These are phyloP conservation scores for Bolboschoenus planiculmis DNA, from an alignment of 176 grass and related monocot species.

Conservation along the genomic window DNA sequence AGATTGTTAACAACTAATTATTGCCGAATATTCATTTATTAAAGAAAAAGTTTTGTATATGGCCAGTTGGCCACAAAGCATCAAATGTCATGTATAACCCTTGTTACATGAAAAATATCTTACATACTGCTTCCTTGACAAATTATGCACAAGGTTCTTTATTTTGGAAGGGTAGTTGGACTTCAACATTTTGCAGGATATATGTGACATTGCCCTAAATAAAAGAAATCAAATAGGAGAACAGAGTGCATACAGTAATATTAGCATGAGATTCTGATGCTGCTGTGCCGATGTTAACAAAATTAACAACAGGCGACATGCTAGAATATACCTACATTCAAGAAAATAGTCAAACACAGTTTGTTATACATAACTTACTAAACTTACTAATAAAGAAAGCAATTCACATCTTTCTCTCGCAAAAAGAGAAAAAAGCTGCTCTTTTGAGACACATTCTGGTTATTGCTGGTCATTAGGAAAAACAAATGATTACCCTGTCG, in stretches of 20 bases:
- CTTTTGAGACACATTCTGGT: neutral
- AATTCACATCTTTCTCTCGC: neutral
- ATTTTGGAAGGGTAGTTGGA: neutral
- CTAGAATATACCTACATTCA: slow-evolving; percentile 71
- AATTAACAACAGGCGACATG: slow-evolving; percentile 63
- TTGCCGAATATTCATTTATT: neutral
- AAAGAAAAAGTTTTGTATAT: neutral
- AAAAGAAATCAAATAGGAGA: slow-evolving; percentile 18
- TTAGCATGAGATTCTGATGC: slow-evolving; percentile 75
- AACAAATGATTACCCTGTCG: neutral
- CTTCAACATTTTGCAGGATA: neutral
- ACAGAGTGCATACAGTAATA: slow-evolving; percentile 51
- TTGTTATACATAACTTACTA: neutral
- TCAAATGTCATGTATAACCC: neutral
- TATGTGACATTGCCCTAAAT: neutral
- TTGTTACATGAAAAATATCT: neutral
- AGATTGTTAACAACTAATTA: neutral
- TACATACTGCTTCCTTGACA: neutral
- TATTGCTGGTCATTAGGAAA: neutral
- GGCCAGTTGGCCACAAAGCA: neutral
- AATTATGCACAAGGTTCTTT: neutral
- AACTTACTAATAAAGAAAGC: neutral
- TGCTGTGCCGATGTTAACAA: slow-evolving; percentile 55
- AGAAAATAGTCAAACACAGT: neutral
- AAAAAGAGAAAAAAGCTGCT: neutral